Percentiles rank a stretch among this genome's conserved stretches.
These are phyloP conservation scores for Austroboletus eburneus DNA, from an alignment of 768 basidiomycete genomes.

Conservation along the genomic window DNA sequence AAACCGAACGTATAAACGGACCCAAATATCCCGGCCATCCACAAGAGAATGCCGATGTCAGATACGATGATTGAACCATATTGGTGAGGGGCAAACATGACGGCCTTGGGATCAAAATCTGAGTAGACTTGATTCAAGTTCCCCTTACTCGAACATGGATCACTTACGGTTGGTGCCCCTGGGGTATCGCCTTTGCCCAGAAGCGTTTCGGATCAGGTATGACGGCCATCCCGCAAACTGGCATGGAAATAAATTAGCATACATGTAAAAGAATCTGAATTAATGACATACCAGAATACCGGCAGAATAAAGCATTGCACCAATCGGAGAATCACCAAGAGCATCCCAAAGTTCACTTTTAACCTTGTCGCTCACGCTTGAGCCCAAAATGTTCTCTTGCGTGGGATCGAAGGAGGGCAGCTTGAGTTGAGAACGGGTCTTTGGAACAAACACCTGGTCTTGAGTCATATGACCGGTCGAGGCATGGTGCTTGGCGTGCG, in stretches of 20 bases:
- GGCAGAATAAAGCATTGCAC: conserved; percentile 48
- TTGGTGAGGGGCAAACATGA: conserved; percentile 86
- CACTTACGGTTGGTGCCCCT: conserved; percentile 70
- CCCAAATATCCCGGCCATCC: conserved; percentile 55
- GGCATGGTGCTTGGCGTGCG: conserved; percentile 94
- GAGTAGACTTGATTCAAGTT: neutral
- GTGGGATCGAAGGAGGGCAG: conserved; percentile 63
- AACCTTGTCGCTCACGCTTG: conserved; percentile 61
- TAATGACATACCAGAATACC: conserved; percentile 53
- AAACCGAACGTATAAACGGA: conserved; percentile 64
- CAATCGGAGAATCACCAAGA: conserved; percentile 86
- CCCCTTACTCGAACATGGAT: neutral
- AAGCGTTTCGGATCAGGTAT: conserved; percentile 79
- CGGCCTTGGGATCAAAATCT: conserved; percentile 76
- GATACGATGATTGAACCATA: conserved; percentile 72
- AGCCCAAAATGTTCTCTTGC: conserved; percentile 62
- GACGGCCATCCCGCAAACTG: conserved; percentile 83
- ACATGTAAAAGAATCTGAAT: neutral
- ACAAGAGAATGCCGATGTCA: conserved; percentile 75
- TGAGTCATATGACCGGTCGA: conserved; percentile 90
- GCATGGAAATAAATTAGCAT: neutral
- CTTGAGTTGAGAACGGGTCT: conserved; percentile 72
- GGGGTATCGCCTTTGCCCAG: conserved; percentile 83
- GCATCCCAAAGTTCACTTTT: conserved; percentile 79
- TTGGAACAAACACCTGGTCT: conserved; percentile 94